Evolutionary conservation across 805 yeast genomes (phyloP).

Genomic region (Hanseniaspora guilliermondii): DNA sequence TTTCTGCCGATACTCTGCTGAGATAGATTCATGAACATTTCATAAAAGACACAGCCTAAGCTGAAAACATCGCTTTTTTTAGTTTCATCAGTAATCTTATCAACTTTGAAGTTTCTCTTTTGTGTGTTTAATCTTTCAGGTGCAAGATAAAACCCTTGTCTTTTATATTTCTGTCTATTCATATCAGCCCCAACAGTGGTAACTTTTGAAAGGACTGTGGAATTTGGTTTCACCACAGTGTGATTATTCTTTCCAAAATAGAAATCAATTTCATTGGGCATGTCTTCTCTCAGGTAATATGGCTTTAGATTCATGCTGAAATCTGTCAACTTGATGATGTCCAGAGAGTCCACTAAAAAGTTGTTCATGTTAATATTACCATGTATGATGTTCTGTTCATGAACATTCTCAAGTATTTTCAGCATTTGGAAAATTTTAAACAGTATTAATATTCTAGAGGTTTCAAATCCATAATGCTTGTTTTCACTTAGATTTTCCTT

Average conservation of each 20-base stretch:
- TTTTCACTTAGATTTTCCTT: slow-evolving; percentile 49
- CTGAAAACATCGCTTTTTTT: slow-evolving; percentile 73
- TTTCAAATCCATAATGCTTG: slow-evolving; percentile 47
- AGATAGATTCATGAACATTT: slow-evolving; percentile 40
- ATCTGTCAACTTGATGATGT: slow-evolving; percentile 73
- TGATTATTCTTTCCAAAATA: slow-evolving; percentile 42
- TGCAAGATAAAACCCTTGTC: slow-evolving; percentile 76
- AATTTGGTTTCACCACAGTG: neutral
- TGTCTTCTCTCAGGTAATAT: slow-evolving; percentile 72
- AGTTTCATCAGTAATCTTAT: slow-evolving; percentile 17
- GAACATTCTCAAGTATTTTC: slow-evolving; percentile 50
- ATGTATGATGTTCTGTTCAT: slow-evolving; percentile 50
- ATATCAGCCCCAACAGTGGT: neutral
- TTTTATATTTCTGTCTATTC: slow-evolving; percentile 19
- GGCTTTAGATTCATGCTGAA: slow-evolving; percentile 74
- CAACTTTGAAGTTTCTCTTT: slow-evolving; percentile 16
- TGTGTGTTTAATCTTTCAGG: slow-evolving; percentile 65
- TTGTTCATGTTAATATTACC: slow-evolving; percentile 92
- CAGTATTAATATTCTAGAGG: slow-evolving; percentile 49
- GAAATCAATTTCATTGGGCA: slow-evolving; percentile 83
- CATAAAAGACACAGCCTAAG: slow-evolving; percentile 81
- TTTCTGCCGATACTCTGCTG: slow-evolving; percentile 41
- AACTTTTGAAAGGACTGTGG: neutral
- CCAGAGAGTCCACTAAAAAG: slow-evolving; percentile 74
- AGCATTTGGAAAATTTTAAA: slow-evolving; percentile 78